phyloP scores from a whole-genome alignment of 2,329 filamentous ascomycete genomes.

The Pseudomassariella vexata region DNA sequence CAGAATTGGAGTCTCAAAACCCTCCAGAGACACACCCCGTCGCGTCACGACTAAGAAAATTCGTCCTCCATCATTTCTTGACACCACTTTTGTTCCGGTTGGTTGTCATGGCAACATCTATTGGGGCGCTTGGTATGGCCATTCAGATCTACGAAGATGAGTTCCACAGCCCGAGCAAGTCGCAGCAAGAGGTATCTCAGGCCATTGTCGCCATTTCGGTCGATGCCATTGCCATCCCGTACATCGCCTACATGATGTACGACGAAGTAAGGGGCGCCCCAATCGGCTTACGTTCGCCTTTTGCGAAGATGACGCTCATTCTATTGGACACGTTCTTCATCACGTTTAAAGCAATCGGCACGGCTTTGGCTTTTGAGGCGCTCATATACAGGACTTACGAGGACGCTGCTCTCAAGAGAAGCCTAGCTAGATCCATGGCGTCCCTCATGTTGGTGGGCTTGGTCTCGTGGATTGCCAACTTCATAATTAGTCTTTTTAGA shows the following conservation, averaged over 20 bases:
- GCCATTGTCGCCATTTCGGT: conserved; percentile 85
- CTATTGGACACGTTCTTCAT: conserved; percentile 94
- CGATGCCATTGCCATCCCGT: conserved; percentile 82
- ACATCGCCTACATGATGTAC: conserved; percentile 88
- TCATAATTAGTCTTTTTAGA: conserved; percentile 8
- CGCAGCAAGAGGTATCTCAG: conserved; percentile 59
- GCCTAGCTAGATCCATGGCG: conserved; percentile 1
- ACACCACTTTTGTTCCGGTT: conserved; percentile 5
- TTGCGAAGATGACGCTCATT: conserved; percentile 82
- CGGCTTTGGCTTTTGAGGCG: conserved; percentile 82
- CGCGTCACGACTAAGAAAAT: not conserved
- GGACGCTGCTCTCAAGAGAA: not conserved
- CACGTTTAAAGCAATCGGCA: conserved; percentile 91
- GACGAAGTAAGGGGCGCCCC: conserved; percentile 96
- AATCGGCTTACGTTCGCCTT: conserved; percentile 75
- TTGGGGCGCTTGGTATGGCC: conserved; percentile 59
- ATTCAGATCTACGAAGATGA: conserved; percentile 59
- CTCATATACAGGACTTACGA: conserved; percentile 29
- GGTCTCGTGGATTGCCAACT: conserved; percentile 8
- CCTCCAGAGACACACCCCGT: not conserved
- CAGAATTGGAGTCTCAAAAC: not conserved
- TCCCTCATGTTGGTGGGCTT: conserved; percentile 3
- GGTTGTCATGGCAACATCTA: conserved; percentile 5
- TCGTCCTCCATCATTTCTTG: conserved; percentile 1
- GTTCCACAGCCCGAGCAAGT: conserved; percentile 32